Evolutionary conservation across 805 yeast genomes (phyloP), one percentile per base, ranked within the genome.

Genomic region (Kodamaea hsintzibuensis): DNA sequence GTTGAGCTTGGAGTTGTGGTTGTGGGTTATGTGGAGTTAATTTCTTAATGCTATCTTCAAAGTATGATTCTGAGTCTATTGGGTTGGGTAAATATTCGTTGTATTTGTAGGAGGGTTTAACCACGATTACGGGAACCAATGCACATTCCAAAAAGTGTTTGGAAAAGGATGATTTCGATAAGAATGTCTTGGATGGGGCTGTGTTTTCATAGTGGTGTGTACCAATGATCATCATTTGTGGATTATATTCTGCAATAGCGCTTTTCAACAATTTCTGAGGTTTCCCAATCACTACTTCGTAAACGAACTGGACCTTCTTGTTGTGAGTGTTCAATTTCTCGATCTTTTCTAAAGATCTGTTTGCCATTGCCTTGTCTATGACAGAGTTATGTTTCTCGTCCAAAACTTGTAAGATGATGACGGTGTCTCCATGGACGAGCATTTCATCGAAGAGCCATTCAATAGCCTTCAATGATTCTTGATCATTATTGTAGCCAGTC

Each of bases 171-270:
- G 74, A 55, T 51, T 71, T 73, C 22, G 71, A 59, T 45, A 74
- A 63, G 40, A 75, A 62, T 55, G 62, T 57, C 39, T 63, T 65
- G n/a, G 50, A 47, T 45, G 37, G 48, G n/a, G 42, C 35, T 9
- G 39, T 35, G 47, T 64, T 62, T 12, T 63, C 71, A 18, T 64
- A 64, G 48, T 71, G 72, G 54, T 72, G 76, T 8, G 77, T 71
- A 1, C 80, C 80, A 19, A 76, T 72, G 33, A 71, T 62, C 79
- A 76, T 73, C 78, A 76, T 74, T n/a, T 71, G 71, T 2, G 80
- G 80, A 48, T 65, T 62, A 57, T 72, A 76, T 57, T 75, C 79
- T 22, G 67, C 69, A 18, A 76, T 73, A 7, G 80, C 79, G 33
- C 59, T 60, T 54, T 71, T 68, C 55, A 76, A 62, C 17, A 69